Base-by-base conservation (phyloP, 768 basidiomycete genomes). In the Phylloporus sp. region DNA sequence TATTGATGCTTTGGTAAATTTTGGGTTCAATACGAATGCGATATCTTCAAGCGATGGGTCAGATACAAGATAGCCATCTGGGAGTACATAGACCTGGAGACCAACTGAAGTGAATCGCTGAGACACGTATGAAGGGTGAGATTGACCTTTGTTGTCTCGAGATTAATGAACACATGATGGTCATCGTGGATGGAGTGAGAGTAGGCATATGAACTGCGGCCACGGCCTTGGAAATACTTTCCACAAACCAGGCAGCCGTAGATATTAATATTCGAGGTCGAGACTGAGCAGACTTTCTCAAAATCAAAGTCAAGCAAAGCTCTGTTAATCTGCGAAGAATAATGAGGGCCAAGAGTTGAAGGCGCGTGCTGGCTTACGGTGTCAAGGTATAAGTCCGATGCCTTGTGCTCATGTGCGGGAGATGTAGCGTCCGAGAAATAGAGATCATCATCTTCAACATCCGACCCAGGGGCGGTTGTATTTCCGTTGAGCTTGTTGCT, bases 21-120 rank as follows among this genome's bases (percentile, higher is more conserved):
- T 79, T 9, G 97, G 97, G 22, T 85, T 78, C 24, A 99, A 80
- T 44, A 97, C 92, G 64, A 85, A 88, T 26, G 93, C 77, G 53
- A 99, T 97, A 70, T 98, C 97, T 67, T 94, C 88, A 53, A 99
- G 75, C 16, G 95, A 97, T 28, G 97, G 95, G 72, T 99, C 97
- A 18, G 91, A 88, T 49, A 99, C 97, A 23, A 76, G 87, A 72
- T 99, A 99, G 31, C 94, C 93, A 71, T 99, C 97, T 46, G 97
- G 97, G 13, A 99, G 80, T 29, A 99, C 89, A 68, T 94, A 98
- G 56, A 98, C 95, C 93, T 97, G 43, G 56, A 61, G 50, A 52
- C 57, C 9, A 50, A 45, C n/a, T 44, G 54, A 20, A 22, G 28
- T 61, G 51, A 62, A 54, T 47, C 47, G 40, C 50, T 52, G 54